Conservation (phyloP, 2,329 filamentous ascomycete species). For the Neonectria ditissima region DNA sequence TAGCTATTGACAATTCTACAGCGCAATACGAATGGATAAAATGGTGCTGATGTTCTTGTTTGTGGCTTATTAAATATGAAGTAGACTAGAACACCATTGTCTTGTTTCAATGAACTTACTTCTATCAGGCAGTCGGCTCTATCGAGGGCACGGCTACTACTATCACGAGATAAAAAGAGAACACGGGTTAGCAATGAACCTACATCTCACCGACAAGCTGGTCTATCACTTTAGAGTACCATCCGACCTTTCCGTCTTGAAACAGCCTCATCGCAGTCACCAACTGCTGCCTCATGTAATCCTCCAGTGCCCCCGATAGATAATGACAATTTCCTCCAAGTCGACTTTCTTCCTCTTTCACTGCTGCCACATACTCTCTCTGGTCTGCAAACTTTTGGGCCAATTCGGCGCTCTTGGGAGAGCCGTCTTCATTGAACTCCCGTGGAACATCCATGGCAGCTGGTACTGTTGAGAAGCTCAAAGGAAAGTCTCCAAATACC, state of each 20-base stretch:
- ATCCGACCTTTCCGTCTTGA: conserved; percentile 12
- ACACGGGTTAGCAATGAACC: no score
- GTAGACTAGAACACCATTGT: no score
- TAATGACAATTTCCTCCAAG: conserved; percentile 21
- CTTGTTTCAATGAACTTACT: no score
- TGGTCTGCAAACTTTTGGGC: conserved; percentile 18
- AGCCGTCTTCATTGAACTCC: conserved; percentile 16
- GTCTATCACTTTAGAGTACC: conserved; percentile 19
- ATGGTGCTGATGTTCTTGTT: background rate
- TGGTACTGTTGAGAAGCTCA: conserved; percentile 21
- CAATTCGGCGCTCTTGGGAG: conserved; percentile 11
- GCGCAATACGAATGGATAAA: no score
- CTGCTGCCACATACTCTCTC: conserved; percentile 10
- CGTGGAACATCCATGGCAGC: conserved; percentile 21
- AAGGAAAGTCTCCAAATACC: conserved; percentile 23
- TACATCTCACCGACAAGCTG: conserved; percentile 4
- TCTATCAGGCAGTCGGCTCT: no score
- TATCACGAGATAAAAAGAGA: no score
- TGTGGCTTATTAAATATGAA: no score
- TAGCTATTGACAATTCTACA: no score
- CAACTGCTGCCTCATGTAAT: conserved; percentile 17
- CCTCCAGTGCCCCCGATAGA: conserved; percentile 14
- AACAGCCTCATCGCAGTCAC: conserved; percentile 21
- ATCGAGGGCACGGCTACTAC: no score
- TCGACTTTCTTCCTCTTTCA: conserved; percentile 18